Base-by-base conservation (phyloP, 1,284 basidiomycete species). In the Ganoderma boninense region DNA sequence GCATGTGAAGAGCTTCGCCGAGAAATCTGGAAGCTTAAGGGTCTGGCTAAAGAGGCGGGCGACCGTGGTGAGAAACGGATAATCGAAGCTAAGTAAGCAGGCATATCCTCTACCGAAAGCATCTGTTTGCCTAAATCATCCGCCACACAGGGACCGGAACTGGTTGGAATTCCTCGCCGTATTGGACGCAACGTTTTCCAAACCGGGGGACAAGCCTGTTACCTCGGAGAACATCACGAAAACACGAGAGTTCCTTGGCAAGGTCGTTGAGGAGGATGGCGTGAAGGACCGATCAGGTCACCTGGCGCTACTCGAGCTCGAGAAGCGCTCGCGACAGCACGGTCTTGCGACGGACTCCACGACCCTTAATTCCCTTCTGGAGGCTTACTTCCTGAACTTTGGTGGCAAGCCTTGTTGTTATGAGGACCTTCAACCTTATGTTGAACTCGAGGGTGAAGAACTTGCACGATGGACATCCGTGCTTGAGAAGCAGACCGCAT, bases 391-490 rank as follows among this genome's bases (percentile, higher is more conserved):
- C 76, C 83, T 88, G 52, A 84, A 83, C 69, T 90, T 96, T 76
- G 92, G 92, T 14, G 89, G 90, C 78, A 97, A 96, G 80, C 84
- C 91, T 6, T 95, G 93, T 79, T 96, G 94, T 79, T 95, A 90
- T 72, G 95, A 97, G 80, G 96, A 97, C 76, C 82, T 97, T 59
- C 86, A 86, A 72, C 89, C 89, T 5, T 96, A 92, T 77, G 79
- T 89, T 52, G 75, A 77, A 10, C 80, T 92, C 4, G 81, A 85
- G 40, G 84, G 81, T 59, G 84, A 86, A 2, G 85, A 86, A 14
- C 78, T 86, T 16, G 68, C 79, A 13, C 81, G 81, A 68, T 93
- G 92, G 89, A 86, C 84, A 26, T 77, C 84, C n/a, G 88, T 88
- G 79, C 81, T 94, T 26, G 80, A 87, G 67, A 79, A 80, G 52